Percentiles rank a stretch among this genome's conserved stretches.
Evolutionary conservation across 2,329 filamentous ascomycete genomes (phyloP).

Genomic region (Kalaharituber pfeilii): DNA sequence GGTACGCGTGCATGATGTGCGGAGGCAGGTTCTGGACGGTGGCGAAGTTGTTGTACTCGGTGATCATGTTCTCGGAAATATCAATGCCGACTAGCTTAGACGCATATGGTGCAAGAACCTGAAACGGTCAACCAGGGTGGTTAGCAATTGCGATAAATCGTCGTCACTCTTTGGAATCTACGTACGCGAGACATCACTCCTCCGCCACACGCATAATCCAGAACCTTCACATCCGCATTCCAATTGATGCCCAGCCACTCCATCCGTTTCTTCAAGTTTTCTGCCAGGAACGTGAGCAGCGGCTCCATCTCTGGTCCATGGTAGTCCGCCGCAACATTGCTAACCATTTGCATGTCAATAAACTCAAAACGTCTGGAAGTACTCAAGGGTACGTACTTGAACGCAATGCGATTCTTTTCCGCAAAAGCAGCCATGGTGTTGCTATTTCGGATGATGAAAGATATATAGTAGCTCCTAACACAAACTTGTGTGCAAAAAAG

Average conservation of each 20-base stretch:
- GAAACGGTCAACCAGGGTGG: background rate
- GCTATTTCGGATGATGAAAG: too few species aligned
- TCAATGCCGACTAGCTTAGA: constrained; percentile 47
- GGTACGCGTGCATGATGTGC: constrained; percentile 38
- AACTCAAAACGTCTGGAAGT: too few species aligned
- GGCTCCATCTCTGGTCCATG: too few species aligned
- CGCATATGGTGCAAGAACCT: constrained; percentile 41
- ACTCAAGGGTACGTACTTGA: too few species aligned
- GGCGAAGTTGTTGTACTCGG: constrained; percentile 39
- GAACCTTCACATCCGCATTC: constrained; percentile 34
- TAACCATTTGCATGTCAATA: too few species aligned
- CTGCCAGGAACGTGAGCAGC: too few species aligned
- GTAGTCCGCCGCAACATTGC: too few species aligned
- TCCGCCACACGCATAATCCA: constrained; percentile 65
- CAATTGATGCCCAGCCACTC: constrained; percentile 47
- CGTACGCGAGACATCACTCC: constrained; percentile 46
- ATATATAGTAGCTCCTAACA: too few species aligned
- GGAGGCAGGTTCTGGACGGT: constrained; percentile 33
- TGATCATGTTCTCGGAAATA: constrained; percentile 52
- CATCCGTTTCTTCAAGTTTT: constrained; percentile 36
- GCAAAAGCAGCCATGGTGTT: too few species aligned
- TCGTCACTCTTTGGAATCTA: constrained; percentile 9
- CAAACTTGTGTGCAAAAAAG: too few species aligned
- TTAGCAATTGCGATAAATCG: constrained; percentile 2
- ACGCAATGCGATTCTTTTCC: too few species aligned